A percentile compares a stretch with the other conserved stretches of the same genome.
These are phyloP conservation scores for Seiridium unicorne DNA, from an alignment of 2,329 filamentous ascomycete species.

Conservation along the genomic window DNA sequence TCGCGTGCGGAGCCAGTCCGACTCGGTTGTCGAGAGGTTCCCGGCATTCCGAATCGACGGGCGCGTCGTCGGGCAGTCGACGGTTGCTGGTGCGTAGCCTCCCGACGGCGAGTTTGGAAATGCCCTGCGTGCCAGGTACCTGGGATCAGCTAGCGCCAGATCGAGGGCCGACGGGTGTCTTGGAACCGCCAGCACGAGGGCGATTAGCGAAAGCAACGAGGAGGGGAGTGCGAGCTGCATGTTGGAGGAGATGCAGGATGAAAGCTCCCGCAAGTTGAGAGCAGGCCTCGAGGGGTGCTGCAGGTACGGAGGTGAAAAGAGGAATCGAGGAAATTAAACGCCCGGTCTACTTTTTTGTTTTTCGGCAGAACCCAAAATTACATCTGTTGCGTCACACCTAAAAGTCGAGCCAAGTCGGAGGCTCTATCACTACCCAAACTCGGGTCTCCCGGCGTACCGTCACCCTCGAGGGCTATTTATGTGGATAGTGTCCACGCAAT, in stretches of 20 bases:
- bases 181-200: conserved; percentile 22
- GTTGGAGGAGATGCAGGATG: not conserved
- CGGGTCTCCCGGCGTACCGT: not conserved
- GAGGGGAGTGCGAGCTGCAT: conserved; percentile 22
- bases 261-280: not conserved
- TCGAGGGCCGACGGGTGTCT: conserved; percentile 5
- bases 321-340: not conserved
- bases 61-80: conserved; percentile 67
- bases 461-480: not conserved
- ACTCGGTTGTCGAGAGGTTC: conserved; percentile 66
- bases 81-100: conserved; percentile 68
- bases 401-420: not conserved
- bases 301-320: not conserved
- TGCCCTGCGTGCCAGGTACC: conserved; percentile 29
- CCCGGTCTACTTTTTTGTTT: not conserved
- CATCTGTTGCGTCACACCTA: not conserved
- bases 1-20: conserved; percentile 69
- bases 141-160: not conserved
- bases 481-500: conserved; percentile 4
- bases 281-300: no score
- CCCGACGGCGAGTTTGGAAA: conserved; percentile 40
- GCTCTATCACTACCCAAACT: not conserved
- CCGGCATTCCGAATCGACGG: conserved; percentile 67
- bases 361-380: not conserved
- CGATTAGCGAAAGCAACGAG: conserved; percentile 19